Conservation (phyloP, 441 rosid genomes). For the Arabidopsis hybrid region DNA sequence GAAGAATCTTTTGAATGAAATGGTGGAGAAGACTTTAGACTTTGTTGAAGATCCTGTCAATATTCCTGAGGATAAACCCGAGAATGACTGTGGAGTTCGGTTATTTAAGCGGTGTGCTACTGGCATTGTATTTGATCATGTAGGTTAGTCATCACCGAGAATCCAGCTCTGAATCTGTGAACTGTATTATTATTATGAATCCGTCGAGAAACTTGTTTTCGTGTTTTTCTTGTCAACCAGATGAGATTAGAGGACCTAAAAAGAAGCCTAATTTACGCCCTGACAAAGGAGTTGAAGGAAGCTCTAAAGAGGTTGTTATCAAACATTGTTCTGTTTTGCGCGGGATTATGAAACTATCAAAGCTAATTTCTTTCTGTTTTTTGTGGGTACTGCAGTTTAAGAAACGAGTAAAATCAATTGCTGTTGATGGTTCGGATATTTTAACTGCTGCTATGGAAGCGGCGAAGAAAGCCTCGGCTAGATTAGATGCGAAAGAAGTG, state of each 20-base stretch:
- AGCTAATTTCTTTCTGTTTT: neutral
- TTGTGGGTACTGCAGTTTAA: slow-evolving; percentile 59
- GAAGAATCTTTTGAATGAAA: slow-evolving; percentile 74
- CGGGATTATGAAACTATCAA: neutral
- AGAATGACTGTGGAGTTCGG: slow-evolving; percentile 64
- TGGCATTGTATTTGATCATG: slow-evolving; percentile 77
- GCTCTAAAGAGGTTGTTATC: slow-evolving; percentile 70
- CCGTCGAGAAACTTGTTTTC: slow-evolving; percentile 1
- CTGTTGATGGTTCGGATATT: slow-evolving; percentile 73
- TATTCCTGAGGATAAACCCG: slow-evolving; percentile 41
- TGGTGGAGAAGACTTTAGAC: slow-evolving; percentile 66
- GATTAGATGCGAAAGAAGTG: slow-evolving; percentile 72
- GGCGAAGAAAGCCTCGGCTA: slow-evolving; percentile 59
- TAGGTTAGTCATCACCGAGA: slow-evolving; percentile 48
- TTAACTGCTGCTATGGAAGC: slow-evolving; percentile 63
- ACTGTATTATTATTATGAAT: neutral
- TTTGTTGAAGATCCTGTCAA: slow-evolving; percentile 53
- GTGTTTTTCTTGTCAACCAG: slow-evolving; percentile 46
- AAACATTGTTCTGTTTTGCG: slow-evolving; percentile 7
- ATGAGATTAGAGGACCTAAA: slow-evolving; percentile 68
- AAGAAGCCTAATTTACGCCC: slow-evolving; percentile 84
- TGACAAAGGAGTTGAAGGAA: slow-evolving; percentile 53
- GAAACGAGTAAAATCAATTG: slow-evolving; percentile 53
- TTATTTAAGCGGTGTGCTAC: slow-evolving; percentile 69
- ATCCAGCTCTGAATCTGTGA: slow-evolving; percentile 14